phyloP scores from a whole-genome alignment of 2,329 filamentous ascomycete species.

The Pseudogymnoascus sp. region DNA sequence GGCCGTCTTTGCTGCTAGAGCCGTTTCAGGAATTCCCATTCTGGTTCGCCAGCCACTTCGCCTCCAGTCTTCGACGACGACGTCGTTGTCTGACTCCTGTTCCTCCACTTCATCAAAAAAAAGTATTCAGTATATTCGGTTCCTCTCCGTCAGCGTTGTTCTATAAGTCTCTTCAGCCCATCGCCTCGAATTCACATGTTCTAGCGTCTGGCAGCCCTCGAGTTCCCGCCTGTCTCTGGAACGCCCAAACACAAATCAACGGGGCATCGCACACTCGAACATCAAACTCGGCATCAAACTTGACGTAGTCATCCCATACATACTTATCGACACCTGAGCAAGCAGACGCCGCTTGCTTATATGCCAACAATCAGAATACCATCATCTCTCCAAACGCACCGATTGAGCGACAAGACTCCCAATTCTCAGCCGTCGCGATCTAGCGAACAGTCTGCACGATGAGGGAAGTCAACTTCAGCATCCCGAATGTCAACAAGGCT shows the following conservation, averaged over 20 bases:
- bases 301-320: constrained; percentile 9
- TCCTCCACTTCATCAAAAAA: constrained; percentile 1
- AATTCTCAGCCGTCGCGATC: constrained; percentile 9
- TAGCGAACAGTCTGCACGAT: constrained; percentile 48
- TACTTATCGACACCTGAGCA: neutral
- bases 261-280: neutral
- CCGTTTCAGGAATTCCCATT: constrained; percentile 10
- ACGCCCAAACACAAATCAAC: constrained; percentile 9
- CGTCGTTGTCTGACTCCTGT: constrained; percentile 8
- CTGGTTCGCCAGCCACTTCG: constrained; percentile 9
- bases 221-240: neutral
- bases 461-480: constrained; percentile 99
- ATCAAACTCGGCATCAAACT: constrained; percentile 9
- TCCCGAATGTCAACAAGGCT: constrained; percentile 98
- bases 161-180: neutral
- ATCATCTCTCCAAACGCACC: neutral
- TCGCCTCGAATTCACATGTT: neutral
- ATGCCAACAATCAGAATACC: neutral
- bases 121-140: constrained; percentile 8
- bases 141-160: constrained; percentile 2
- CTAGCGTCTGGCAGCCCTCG: constrained; percentile 4
- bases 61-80: constrained; percentile 6
- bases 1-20: constrained; percentile 7
- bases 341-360: constrained; percentile 3
- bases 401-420: constrained; percentile 10